Base-by-base conservation (phyloP, 306 rosid genomes). In the Quercus cerris region DNA sequence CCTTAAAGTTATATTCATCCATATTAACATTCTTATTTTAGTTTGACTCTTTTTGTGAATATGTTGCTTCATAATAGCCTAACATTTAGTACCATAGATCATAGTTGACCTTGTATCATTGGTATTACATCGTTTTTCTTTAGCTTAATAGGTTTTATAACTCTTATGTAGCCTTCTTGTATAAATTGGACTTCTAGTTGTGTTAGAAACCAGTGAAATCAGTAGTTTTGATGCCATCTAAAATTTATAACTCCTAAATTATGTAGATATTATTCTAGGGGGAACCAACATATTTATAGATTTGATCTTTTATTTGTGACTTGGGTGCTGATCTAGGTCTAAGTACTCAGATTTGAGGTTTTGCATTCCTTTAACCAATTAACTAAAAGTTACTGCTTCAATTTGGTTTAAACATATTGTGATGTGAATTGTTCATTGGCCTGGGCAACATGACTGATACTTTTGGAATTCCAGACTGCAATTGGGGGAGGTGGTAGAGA, bases 401-500 rank as follows among this genome's bases (percentile, higher is more conserved):
- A 18, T 10, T 66, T 66, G 71, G 23, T 30, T 66, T 66, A 19
- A 63, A 27, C 11, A 63, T 63, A 63, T 28, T 28, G 19, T 66
- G 46, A 66, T 66, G 12, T 7, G 17, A 66, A 18, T 66, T 33
- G 13, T 66, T 15, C 56, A 14, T 75, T 33, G 22, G 49, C 46
- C 51, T 49, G 51, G 20, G 51, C 38, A n/a, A 38, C 13, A 46
- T 80, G 25, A 41, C 67, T 63, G 63, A 81, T 62, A 73, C 44
- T 15, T 30, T 76, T 59, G 67, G 56, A 25, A 12, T 73, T 79
- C 82, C 90, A 95, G 97, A 84, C 91, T 81, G 96, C 91, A 28
- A 9, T 84, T 78, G 98, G 98, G 78, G 99, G 99, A 85, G 97
- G 98, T 28, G 91, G 97, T 31, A 98, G 99, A 78, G 89, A 78